These are phyloP conservation scores for Phaffomyces antillensis DNA, from an alignment of 805 yeast species.

Conservation along the genomic window DNA sequence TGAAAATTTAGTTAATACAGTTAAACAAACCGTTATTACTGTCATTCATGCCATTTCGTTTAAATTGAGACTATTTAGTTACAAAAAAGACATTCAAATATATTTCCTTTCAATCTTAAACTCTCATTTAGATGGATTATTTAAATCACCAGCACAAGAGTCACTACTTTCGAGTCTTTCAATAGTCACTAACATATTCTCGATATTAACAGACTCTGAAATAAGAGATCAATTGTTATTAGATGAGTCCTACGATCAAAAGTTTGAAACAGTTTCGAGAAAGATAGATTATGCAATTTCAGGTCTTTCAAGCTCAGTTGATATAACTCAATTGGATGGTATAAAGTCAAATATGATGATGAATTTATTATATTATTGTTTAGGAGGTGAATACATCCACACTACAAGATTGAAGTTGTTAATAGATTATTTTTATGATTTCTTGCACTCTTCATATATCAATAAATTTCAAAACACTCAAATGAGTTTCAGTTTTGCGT, in stretches of 20 bases:
- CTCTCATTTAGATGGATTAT: slow-evolving; percentile 7
- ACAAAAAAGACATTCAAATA: slow-evolving; percentile 13
- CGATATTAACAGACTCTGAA: slow-evolving; percentile 17
- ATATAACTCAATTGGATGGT: slow-evolving; percentile 7
- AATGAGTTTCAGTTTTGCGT: slow-evolving; percentile 2
- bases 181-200: slow-evolving; percentile 16
- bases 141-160: slow-evolving; percentile 11
- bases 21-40: slow-evolving; percentile 17
- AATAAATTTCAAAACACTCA: slow-evolving; percentile 3
- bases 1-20: slow-evolving; percentile 10
- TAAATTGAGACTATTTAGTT: slow-evolving; percentile 16
- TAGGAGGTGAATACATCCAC: slow-evolving; percentile 10
- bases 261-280: slow-evolving; percentile 19
- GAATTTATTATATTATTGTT: slow-evolving; percentile 11
- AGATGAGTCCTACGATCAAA: slow-evolving; percentile 16
- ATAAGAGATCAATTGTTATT: slow-evolving; percentile 16
- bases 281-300: slow-evolving; percentile 17
- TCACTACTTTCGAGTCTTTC: slow-evolving; percentile 10
- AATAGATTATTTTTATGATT: slow-evolving; percentile 8
- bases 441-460: slow-evolving; percentile 4
- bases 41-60: slow-evolving; percentile 15
- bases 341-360: slow-evolving; percentile 19
- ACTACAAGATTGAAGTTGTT: slow-evolving; percentile 12
- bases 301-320: slow-evolving; percentile 1
- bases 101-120: slow-evolving; percentile 14